Evolutionary conservation across 2,329 filamentous ascomycete genomes (phyloP), one percentile per base, ranked within the genome.

Genomic region (Tolypocladium guangdongense): DNA sequence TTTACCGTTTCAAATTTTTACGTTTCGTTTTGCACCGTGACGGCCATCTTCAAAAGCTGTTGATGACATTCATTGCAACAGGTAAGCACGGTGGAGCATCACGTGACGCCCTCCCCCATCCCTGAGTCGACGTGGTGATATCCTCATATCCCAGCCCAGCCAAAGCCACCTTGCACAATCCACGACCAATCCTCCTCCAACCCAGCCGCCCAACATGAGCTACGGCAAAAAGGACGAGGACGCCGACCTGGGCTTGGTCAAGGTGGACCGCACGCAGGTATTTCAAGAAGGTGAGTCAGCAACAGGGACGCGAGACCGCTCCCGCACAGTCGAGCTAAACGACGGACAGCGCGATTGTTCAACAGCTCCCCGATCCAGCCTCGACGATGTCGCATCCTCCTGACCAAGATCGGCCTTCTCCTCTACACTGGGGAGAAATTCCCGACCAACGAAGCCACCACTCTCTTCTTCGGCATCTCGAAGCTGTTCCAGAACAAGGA

Each of bases 401-500:
- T 99, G 60, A 97, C 93, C 66, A 97, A 99, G 80, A 93, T 99
- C 67, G 89, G 90, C 50, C 87, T 97, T 55, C 86, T 99, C 59
- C 81, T 99, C 63, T 96, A 96, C 74, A 97, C 90, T 22, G 93
- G 93, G 63, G 93, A 99, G 76, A 90, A 86, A 68, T 99, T 97
- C 78, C 91, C 92, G 47, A 92, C 88, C 56, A 95, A 95, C 68
- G 93, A 99, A 82, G 93, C 93, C 62, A 97, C 93, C 35, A 92
- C 90, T 49, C 87, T 99, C 60, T 99, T 99, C 83, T 97, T 97
- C 71, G 91, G 92, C 63, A 97, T 95, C 72, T 97, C 92, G 57
- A 97, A 97, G 80, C 82, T 97, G 56, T 99, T 99, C 81, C 92
- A 97, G 78, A 97, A 97, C 75, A 97, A 96, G 74, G 93, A 99